A percentile compares a stretch with the other conserved stretches of the same genome.
Evolutionary conservation across 2,329 filamentous ascomycete genomes (phyloP).

Genomic region (Ceratocystis ficicola): DNA sequence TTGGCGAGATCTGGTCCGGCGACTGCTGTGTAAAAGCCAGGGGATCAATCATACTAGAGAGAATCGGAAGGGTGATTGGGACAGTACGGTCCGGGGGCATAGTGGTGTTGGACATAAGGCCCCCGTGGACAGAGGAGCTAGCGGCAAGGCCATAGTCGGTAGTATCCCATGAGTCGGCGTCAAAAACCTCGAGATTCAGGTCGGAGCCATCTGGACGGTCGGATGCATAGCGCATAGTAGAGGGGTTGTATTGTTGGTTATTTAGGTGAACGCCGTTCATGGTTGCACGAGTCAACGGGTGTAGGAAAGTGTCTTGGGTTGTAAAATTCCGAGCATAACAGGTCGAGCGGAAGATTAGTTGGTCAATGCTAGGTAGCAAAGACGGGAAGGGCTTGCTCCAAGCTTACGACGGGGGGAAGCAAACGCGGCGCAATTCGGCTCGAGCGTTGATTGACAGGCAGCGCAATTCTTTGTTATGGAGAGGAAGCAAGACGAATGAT

Average conservation of each 20-base stretch:
- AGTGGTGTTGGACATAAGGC: conserved; percentile 1
- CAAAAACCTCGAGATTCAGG: conserved; percentile 9
- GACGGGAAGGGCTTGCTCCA: background rate
- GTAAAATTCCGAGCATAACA: conserved; percentile 12
- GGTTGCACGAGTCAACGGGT: background rate
- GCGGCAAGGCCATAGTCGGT: background rate
- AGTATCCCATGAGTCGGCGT: conserved; percentile 10
- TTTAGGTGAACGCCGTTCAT: conserved; percentile 4
- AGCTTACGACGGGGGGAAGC: background rate
- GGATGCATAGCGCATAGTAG: conserved; percentile 12
- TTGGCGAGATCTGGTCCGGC: conserved; percentile 2
- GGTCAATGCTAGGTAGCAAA: background rate
- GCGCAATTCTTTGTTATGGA: background rate
- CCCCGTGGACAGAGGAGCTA: conserved; percentile 2
- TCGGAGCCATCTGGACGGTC: conserved; percentile 10
- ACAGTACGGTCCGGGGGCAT: background rate
- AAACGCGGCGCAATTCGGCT: conserved; percentile 8
- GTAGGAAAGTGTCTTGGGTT: conserved; percentile 15
- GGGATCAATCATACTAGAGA: conserved; percentile 9
- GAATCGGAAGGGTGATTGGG: conserved; percentile 13
- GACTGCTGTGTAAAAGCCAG: background rate
- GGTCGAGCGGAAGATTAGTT: background rate
- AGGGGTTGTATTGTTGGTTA: conserved; percentile 5
- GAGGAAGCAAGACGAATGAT: background rate
- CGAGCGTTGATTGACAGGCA: conserved; percentile 6